These are phyloP conservation scores for Scheffersomyces segobiensis DNA, from an alignment of 1,139 yeast genomes.

Conservation along the genomic window DNA sequence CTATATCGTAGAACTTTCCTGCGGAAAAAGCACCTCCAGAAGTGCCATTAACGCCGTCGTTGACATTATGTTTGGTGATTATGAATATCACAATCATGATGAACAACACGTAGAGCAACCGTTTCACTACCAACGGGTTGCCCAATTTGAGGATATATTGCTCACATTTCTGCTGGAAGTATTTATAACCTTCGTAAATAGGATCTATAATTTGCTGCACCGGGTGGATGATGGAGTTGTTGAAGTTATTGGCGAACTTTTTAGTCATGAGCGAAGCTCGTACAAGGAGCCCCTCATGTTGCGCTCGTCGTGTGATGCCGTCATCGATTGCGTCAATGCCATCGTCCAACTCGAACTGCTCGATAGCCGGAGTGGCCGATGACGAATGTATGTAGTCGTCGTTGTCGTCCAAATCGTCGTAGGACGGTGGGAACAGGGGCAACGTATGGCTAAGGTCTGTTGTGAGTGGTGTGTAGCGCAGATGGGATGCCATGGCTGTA, in stretches of 20 bases:
- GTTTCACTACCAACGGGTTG: conserved; percentile 79
- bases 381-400: conserved; percentile 4
- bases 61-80: conserved; percentile 55
- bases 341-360: conserved; percentile 48
- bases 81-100: conserved; percentile 59
- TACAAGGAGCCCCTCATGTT: conserved; percentile 23
- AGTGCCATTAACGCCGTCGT: conserved; percentile 45
- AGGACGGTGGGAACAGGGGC: conserved; percentile 34
- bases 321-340: conserved; percentile 14
- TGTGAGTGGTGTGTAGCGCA: not conserved
- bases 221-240: conserved; percentile 49
- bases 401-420: conserved; percentile 19
- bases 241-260: conserved; percentile 40
- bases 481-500: not conserved
- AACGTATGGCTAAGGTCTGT: conserved; percentile 1
- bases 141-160: conserved; percentile 63
- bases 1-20: conserved; percentile 66
- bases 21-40: conserved; percentile 47
- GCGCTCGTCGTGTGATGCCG: conserved; percentile 4
- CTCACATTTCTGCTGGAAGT: conserved; percentile 51
- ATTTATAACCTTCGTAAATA: conserved; percentile 57
- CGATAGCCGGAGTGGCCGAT: conserved; percentile 18
- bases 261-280: conserved; percentile 34
- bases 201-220: conserved; percentile 65
- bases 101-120: conserved; percentile 68